These are phyloP conservation scores for Sergeia podlipaevii DNA, from an alignment of 208 protist species.

Conservation along the genomic window DNA sequence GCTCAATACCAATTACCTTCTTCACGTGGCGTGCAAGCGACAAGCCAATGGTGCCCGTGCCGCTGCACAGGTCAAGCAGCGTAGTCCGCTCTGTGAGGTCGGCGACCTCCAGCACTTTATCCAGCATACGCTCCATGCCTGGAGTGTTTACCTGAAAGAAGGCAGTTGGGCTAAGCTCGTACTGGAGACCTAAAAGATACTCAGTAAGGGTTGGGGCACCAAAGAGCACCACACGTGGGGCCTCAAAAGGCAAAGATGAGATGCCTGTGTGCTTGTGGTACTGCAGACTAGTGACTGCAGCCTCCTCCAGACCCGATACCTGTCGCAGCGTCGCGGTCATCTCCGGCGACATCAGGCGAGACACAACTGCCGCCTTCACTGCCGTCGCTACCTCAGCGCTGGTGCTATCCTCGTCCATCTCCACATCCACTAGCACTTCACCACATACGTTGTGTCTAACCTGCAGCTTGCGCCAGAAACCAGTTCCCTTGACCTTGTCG, in stretches of 20 bases:
- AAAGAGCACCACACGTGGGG: slow-evolving; percentile 54
- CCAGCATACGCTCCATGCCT: slow-evolving; percentile 85
- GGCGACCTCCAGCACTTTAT: slow-evolving; percentile 58
- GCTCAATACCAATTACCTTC: slow-evolving; percentile 93
- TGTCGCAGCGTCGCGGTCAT: slow-evolving; percentile 18
- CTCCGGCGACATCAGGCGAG: slow-evolving; percentile 13
- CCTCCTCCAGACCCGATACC: slow-evolving; percentile 18
- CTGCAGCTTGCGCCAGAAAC: slow-evolving; percentile 91
- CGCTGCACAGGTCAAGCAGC: slow-evolving; percentile 96
- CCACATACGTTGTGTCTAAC: slow-evolving; percentile 85
- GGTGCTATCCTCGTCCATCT: slow-evolving; percentile 44
- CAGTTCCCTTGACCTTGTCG: slow-evolving; percentile 67
- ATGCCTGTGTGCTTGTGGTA: slow-evolving; percentile 81
- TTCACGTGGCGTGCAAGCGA: slow-evolving; percentile 73
- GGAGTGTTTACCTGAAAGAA: slow-evolving; percentile 97
- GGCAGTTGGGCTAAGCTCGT: slow-evolving; percentile 88
- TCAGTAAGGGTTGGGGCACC: slow-evolving; percentile 71
- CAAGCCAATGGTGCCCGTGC: slow-evolving; percentile 95
- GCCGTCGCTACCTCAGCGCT: slow-evolving; percentile 21
- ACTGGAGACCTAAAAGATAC: slow-evolving; percentile 62
- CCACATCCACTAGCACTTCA: slow-evolving; percentile 82
- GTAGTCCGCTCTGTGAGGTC: slow-evolving; percentile 52
- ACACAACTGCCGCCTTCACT: slow-evolving; percentile 40
- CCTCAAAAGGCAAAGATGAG: slow-evolving; percentile 43
- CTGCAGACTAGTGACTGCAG: slow-evolving; percentile 60